phyloP scores from a whole-genome alignment of 1,284 basidiomycete species.

The Caloboletus inedulis region DNA sequence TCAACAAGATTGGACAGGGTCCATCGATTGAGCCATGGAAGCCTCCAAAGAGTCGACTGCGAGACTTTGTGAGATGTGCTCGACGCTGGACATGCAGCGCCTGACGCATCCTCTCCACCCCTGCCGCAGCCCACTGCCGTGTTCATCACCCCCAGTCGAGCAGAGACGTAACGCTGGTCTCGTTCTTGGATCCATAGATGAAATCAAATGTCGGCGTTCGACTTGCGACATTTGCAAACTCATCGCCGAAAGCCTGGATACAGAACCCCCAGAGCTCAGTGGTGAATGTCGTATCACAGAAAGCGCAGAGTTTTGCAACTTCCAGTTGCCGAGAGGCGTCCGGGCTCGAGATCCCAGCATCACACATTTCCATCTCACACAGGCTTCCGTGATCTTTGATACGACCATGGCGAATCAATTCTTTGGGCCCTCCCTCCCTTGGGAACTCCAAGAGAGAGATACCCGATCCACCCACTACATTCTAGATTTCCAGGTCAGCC shows the following conservation, averaged over 20 bases:
- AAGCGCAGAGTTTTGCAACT: constrained; percentile 6
- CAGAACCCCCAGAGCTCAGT: constrained; percentile 10
- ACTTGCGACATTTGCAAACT: constrained; percentile 16
- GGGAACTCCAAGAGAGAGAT: constrained; percentile 5
- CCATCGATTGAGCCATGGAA: not conserved
- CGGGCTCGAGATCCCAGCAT: constrained; percentile 5
- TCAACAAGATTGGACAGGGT: too few relatives aligned
- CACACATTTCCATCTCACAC: constrained; percentile 20
- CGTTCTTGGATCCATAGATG: constrained; percentile 13
- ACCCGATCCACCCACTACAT: not conserved
- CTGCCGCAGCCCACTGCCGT: constrained; percentile 1
- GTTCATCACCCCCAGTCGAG: constrained; percentile 4
- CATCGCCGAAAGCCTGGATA: constrained; percentile 14
- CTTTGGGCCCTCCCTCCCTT: constrained; percentile 12
- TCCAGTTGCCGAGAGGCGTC: constrained; percentile 10
- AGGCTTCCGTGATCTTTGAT: constrained; percentile 10
- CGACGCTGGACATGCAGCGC: constrained; percentile 6
- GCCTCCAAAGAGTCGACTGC: not conserved
- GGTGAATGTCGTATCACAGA: constrained; percentile 10
- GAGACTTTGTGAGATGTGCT: constrained; percentile 15
- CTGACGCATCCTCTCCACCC: constrained; percentile 4
- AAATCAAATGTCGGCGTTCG: constrained; percentile 15
- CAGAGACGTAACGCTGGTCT: too few relatives aligned
- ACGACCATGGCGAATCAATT: not conserved
- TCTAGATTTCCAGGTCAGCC: constrained; percentile 16